Conservation (phyloP, 2,329 filamentous ascomycete genomes). For the Bipolaris oryzae region DNA sequence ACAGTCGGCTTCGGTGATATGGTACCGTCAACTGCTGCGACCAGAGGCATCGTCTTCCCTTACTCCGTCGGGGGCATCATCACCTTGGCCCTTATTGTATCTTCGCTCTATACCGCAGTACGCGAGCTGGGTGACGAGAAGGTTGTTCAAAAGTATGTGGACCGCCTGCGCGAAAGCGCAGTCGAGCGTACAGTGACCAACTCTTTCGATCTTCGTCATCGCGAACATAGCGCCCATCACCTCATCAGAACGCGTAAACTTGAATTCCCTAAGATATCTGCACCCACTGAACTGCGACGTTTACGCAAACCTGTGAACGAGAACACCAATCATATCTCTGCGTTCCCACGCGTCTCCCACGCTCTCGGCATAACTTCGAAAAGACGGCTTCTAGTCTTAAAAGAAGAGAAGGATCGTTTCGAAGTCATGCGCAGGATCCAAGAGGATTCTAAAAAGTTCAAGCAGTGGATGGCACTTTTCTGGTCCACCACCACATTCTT, state of each 20-base stretch:
- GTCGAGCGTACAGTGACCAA: conserved; percentile 61
- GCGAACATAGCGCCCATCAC: conserved; percentile 34
- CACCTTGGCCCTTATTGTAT: conserved; percentile 81
- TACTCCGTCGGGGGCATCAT: conserved; percentile 84
- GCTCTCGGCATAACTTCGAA: conserved; percentile 29
- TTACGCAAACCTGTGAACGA: conserved; percentile 32
- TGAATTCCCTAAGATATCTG: conserved; percentile 31
- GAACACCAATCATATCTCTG: conserved; percentile 6
- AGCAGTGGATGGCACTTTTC: conserved; percentile 75
- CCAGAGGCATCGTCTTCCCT: conserved; percentile 76
- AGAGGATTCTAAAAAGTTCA: conserved; percentile 64
- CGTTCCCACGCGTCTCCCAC: conserved; percentile 15
- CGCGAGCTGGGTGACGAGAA: conserved; percentile 66
- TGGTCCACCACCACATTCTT: conserved; percentile 72
- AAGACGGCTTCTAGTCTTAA: conserved; percentile 61
- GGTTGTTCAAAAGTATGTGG: conserved; percentile 64
- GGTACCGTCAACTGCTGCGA: conserved; percentile 61
- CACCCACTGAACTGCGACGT: conserved; percentile 29
- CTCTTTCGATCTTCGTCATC: conserved; percentile 56
- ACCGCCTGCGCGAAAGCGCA: conserved; percentile 60
- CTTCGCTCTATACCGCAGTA: conserved; percentile 74
- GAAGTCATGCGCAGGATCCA: conserved; percentile 83
- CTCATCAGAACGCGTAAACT: conserved; percentile 27
- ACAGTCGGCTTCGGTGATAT: conserved; percentile 59
- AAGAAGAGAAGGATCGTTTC: conserved; percentile 70